phyloP scores from a whole-genome alignment of 139 green algal genomes.

The Desmodesmus armatus region DNA sequence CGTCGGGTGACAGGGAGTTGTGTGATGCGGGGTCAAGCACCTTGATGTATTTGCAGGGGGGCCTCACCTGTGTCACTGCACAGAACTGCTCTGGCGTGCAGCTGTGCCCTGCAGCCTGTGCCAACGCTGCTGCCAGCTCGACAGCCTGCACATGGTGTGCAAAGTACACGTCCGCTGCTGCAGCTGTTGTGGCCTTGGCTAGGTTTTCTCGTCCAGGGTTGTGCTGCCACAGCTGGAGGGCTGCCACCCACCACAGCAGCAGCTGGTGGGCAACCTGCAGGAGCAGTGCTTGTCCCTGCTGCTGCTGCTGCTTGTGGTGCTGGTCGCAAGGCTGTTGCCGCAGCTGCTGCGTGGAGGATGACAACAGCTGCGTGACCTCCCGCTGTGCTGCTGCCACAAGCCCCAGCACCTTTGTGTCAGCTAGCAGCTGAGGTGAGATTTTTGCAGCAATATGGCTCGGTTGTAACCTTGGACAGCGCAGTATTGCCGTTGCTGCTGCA shows the following conservation, averaged over 20 bases:
- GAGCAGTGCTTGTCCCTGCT: neutral
- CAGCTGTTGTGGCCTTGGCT: no score
- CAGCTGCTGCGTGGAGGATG: neutral
- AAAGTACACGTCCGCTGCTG: no score
- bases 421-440: neutral
- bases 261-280: neutral
- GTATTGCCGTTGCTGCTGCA: no score
- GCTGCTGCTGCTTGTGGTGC: slow-evolving; percentile 1
- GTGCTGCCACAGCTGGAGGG: neutral
- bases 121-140: no score
- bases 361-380: neutral
- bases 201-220: neutral
- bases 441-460: neutral
- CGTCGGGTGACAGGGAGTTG: no score
- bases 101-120: no score
- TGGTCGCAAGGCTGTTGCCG: neutral
- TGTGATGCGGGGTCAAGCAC: no score
- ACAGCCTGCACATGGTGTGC: no score
- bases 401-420: neutral
- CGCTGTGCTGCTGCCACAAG: neutral
- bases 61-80: no score
- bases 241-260: neutral
- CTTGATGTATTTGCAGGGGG: no score
- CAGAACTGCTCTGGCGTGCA: no score
- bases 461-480: no score